These are phyloP conservation scores for Senecio squalidus DNA, from an alignment of 140 eudicot genomes.

Conservation along the genomic window DNA sequence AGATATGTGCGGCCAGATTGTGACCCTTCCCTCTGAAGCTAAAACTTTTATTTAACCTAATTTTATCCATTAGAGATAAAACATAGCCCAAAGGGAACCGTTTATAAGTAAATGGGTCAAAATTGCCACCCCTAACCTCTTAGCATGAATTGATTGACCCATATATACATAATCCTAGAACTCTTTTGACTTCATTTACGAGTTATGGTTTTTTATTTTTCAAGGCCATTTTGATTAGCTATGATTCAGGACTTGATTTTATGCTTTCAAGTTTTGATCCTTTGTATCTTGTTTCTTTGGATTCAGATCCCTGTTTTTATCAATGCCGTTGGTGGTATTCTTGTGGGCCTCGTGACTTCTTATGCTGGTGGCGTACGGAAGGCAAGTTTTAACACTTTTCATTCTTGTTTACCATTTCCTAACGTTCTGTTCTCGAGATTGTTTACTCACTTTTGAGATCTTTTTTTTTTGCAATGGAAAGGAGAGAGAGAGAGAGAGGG, in stretches of 20 bases:
- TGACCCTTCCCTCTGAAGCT: too few relatives aligned
- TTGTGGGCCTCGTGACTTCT: conserved; percentile 93
- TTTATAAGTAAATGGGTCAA: too few relatives aligned
- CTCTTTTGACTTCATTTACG: too few relatives aligned
- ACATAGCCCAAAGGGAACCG: too few relatives aligned
- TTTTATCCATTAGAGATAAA: too few relatives aligned
- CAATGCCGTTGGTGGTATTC: conserved; percentile 99
- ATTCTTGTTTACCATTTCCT: conserved; percentile 1
- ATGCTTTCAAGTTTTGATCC: neutral
- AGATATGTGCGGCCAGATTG: too few relatives aligned
- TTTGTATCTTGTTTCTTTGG: conserved; percentile 3
- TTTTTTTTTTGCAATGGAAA: too few relatives aligned
- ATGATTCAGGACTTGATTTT: neutral
- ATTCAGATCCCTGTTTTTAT: conserved; percentile 79
- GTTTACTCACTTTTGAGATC: neutral
- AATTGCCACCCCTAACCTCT: too few relatives aligned
- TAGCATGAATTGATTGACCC: too few relatives aligned
- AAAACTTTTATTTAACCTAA: too few relatives aligned
- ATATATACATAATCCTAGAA: too few relatives aligned
- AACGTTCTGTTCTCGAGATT: neutral
- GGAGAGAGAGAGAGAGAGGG: too few relatives aligned
- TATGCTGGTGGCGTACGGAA: conserved; percentile 97
- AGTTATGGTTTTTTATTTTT: neutral
- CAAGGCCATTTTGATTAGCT: neutral
- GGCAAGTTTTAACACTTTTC: conserved; percentile 38